A percentile compares a stretch with the other conserved stretches of the same genome.
phyloP scores from a whole-genome alignment of 2,329 filamentous ascomycete genomes.

The Coleophoma crateriformis region DNA sequence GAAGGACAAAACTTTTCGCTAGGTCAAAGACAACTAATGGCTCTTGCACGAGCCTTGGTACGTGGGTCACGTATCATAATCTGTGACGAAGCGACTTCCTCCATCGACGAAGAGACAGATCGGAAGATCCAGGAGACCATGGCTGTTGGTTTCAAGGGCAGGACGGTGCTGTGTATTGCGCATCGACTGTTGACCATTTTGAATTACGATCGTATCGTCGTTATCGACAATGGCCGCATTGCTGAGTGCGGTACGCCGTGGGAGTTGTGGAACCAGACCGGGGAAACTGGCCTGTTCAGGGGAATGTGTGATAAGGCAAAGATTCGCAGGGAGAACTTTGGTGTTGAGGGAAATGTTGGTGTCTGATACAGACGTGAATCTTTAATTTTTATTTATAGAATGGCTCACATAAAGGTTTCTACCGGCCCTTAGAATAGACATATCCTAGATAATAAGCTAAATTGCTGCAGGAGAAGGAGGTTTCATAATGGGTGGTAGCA shows the following conservation, averaged over 20 bases:
- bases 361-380: too few relatives aligned
- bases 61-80: conserved; percentile 87
- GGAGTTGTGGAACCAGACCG: conserved; percentile 59
- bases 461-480: too few relatives aligned
- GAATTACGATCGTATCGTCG: conserved; percentile 89
- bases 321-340: conserved; percentile 25
- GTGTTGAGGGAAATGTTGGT: too few relatives aligned
- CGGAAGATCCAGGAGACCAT: conserved; percentile 92
- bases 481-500: too few relatives aligned
- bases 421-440: too few relatives aligned
- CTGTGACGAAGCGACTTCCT: conserved; percentile 92
- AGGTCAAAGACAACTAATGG: conserved; percentile 93
- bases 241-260: conserved; percentile 79
- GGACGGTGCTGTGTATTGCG: conserved; percentile 87
- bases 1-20: conserved; percentile 95
- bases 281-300: conserved; percentile 62
- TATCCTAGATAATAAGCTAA: too few relatives aligned
- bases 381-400: too few relatives aligned
- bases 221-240: conserved; percentile 88
- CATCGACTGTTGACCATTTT: conserved; percentile 90
- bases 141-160: conserved; percentile 74
- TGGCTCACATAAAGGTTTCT: too few relatives aligned
- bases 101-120: conserved; percentile 94
- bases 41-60: conserved; percentile 83
- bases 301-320: conserved; percentile 63